phyloP scores from a whole-genome alignment of 441 rosid species.

The Pelargonium australe region DNA sequence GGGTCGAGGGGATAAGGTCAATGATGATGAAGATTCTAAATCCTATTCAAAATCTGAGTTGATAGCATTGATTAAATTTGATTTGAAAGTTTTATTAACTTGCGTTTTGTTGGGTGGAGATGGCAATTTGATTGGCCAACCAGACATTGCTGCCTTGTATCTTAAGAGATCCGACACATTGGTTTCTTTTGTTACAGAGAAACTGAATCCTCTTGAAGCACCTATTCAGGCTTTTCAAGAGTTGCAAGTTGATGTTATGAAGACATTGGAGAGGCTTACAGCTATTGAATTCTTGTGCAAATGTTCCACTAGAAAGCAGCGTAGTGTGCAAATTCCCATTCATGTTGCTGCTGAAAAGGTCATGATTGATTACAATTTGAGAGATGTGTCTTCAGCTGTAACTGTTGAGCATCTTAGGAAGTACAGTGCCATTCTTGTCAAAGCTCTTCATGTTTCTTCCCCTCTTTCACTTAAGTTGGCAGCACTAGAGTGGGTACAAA shows the following conservation, averaged over 20 bases:
- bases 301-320: constrained; percentile 39
- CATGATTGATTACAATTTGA: constrained; percentile 17
- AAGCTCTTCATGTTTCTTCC: constrained; percentile 60
- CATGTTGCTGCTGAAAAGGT: constrained; percentile 40
- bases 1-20: constrained; percentile 34
- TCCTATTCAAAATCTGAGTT: constrained; percentile 61
- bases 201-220: constrained; percentile 65
- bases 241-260: constrained; percentile 70
- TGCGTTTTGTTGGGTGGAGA: constrained; percentile 51
- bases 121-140: constrained; percentile 48
- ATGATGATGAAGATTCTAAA: constrained; percentile 28
- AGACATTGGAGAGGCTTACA: constrained; percentile 59
- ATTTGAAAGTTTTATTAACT: constrained; percentile 77
- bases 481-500: constrained; percentile 70
- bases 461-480: constrained; percentile 67
- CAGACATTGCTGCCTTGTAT: constrained; percentile 55
- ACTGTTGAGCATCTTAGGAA: constrained; percentile 58
- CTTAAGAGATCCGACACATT: constrained; percentile 64
- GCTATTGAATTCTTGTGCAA: constrained; percentile 64
- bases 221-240: constrained; percentile 49
- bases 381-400: constrained; percentile 34
- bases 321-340: constrained; percentile 23
- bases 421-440: constrained; percentile 45
- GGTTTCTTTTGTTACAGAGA: constrained; percentile 57
- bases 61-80: constrained; percentile 72